Evolutionary conservation across 2,329 filamentous ascomycete species (phyloP), one percentile per base, ranked within the genome.

Genomic region (Beauveria rudraprayagi): DNA sequence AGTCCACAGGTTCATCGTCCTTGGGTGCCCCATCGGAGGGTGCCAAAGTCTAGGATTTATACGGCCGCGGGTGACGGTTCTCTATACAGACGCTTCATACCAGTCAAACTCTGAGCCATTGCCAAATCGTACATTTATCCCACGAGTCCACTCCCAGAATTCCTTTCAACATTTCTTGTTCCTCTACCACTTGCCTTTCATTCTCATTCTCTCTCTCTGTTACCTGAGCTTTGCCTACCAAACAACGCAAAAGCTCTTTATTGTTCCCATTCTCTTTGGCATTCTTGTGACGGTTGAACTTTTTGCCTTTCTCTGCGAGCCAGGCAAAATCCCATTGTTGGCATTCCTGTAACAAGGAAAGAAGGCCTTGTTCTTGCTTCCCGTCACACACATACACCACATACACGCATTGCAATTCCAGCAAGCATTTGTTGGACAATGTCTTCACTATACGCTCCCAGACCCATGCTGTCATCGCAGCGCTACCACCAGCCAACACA

Each of bases 401-500:
- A 53, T 59, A 61, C 66, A 62, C 60, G 62, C 66, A 37, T 43
- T 47, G 50, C 50, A 60, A 60, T 60, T 60, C 57, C 57, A 59
- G 56, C 56, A 37, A 47, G 43, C 48, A 47, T 51, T 30, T 40
- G 37, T 17, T 54, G 41, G 57, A 59, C 64, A 34, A 77, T 74
- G 72, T 70, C 74, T 66, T 75, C 70, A 64, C 67, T 76, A 65
- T 75, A 75, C 65, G 71, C 76, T 63, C 72, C 75, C 56, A 75
- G 77, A 65, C 77, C 79, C 47, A 74, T 82, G 64, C 72, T 82
- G 65, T 75, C 80, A 55, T 79, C 78, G 56, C 80, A 83, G 69
- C 76, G 77, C 67, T 81, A 78, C 68, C 79, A 79, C 58, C 79
- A 79, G 60, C 73, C 75, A 62, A 71, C 75, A 16, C 69, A 75